Evolutionary conservation across 179 eudicot species (phyloP), one percentile per base, ranked within the genome.

Genomic region (Heliamphora pulchella): DNA sequence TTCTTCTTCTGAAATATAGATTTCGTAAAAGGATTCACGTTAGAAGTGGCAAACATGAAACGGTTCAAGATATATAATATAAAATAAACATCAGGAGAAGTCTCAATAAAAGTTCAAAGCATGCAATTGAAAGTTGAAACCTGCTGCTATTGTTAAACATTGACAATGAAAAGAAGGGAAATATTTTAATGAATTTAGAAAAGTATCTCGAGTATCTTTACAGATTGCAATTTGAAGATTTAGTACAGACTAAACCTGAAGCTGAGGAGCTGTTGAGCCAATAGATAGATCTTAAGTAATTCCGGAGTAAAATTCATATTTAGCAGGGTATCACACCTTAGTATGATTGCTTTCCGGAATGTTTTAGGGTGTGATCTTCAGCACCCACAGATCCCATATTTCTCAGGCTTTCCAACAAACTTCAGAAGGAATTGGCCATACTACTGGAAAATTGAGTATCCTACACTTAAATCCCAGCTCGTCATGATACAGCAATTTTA

Each of bases 1-100:
- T 86, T 96, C 98, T 81, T 92, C 99, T 81, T 96, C 99, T 96
- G 97, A 84, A 86, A 86, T 75, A 20, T 75, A 78, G 79, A 77
- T 86, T 84, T 75, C 85, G 77, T 2, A 57, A 46, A 62, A 80
- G 20, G 58, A 64, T 50, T 79, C 74, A 43, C 69, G 75, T 86
- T 76, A 82, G 79, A 68, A 82, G 55, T 73, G 14, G 17, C 50
- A 47, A 5, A 55, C 59, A 61, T 41, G 46, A 78, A 74, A 41
- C 59, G 64, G 3, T 11, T 72, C 31, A 51, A 53, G 47, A 4
- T 3, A 11, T 41, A 15, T 11, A 73, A 31, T 15, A 41, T 11
- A 5, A 72, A 55, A 58, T 22, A 75, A 59, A 64, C 59, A 58
- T 8, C 8, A 11, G 77, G 43, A 43, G 14, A 31, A 6, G 48